Base-by-base conservation (phyloP, 305 asterid species). In the Euphrasia arctica region DNA sequence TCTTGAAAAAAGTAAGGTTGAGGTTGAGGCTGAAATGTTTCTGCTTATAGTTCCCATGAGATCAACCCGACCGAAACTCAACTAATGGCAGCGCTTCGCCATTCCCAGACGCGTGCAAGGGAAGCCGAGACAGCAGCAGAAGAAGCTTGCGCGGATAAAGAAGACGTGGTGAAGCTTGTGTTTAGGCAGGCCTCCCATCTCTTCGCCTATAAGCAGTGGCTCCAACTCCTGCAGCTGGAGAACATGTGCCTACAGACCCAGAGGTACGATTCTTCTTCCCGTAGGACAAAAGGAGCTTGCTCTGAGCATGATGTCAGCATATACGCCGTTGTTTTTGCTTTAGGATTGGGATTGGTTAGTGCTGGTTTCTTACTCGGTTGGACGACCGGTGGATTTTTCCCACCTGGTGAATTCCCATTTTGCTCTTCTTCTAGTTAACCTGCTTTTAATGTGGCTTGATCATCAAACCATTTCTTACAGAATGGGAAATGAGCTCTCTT, bases 51-150 rank as follows among this genome's bases (percentile, higher is more conserved):
- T 1, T 75, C 74, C 41, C 6, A 31, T 47, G 69, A 66, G 27
- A 32, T 32, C 8, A 81, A 81, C 22, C 34, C 74, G 8, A 76
- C 78, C 79, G 79, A 77, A 76, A 84, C 84, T 65, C 79, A 75
- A 70, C 75, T 91, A 36, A 74, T 89, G 64, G 86, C 85, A 73
- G 98, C 98, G 12, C 83, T 91, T 12, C 52, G 89, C 22, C 98
- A 87, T 70, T 91, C 98, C 18, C 98, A 91, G 79, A 87, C 97
- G 7, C 97, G 98, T 28, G 98, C 98, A 64, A 84, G 98, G 74
- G 95, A 89, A 77, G 98, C 98, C 2, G 98, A 89, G 82, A 76
- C 43, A 59, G 94, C 79, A 22, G 95, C 97, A 70, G 82, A 79
- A 67, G 77, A 70, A 79, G 92, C 92, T 31, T 74, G 71, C 52